phyloP scores from a whole-genome alignment of 192 early-diverging fungal species.

The Spizellomyces sp. region DNA sequence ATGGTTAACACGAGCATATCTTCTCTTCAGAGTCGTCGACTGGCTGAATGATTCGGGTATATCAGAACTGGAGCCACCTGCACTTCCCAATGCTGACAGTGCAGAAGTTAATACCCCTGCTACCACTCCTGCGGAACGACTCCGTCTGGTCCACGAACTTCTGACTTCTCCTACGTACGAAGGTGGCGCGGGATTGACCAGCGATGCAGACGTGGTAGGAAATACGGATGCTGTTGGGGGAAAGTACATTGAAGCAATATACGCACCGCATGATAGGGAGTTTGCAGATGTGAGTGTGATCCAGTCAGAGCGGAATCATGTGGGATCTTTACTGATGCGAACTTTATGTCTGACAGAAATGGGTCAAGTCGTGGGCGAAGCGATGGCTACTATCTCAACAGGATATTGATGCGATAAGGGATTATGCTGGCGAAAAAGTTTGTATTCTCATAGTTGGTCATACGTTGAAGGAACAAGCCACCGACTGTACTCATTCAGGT shows the following conservation, averaged over 20 bases:
- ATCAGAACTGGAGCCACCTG: conserved; percentile 27
- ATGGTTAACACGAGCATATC: conserved; percentile 7
- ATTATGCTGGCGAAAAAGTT: conserved; percentile 83
- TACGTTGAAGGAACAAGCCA: conserved; percentile 6
- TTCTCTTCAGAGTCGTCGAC: conserved; percentile 29
- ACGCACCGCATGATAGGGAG: conserved; percentile 77
- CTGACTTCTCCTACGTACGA: conserved; percentile 58
- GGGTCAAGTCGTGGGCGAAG: conserved; percentile 80
- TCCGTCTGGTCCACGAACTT: conserved; percentile 65
- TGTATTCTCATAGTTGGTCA: background rate
- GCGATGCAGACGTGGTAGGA: conserved; percentile 37
- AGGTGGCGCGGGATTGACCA: conserved; percentile 62
- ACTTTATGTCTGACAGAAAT: conserved; percentile 46
- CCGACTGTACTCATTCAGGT: conserved; percentile 34
- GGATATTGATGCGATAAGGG: conserved; percentile 75
- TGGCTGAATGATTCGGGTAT: conserved; percentile 35
- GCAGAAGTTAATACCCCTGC: conserved; percentile 32
- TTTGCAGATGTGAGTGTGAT: conserved; percentile 64
- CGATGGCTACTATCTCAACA: conserved; percentile 75
- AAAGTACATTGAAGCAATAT: conserved; percentile 62
- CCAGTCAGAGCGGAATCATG: background rate
- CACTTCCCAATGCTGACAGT: conserved; percentile 17
- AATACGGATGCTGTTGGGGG: conserved; percentile 52
- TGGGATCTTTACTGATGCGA: background rate
- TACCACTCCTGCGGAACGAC: conserved; percentile 52